Percentiles rank a stretch among this genome's conserved stretches.
These are phyloP conservation scores for Cutaneotrichosporon sp. DNA, from an alignment of 1,284 basidiomycete species.

Conservation along the genomic window DNA sequence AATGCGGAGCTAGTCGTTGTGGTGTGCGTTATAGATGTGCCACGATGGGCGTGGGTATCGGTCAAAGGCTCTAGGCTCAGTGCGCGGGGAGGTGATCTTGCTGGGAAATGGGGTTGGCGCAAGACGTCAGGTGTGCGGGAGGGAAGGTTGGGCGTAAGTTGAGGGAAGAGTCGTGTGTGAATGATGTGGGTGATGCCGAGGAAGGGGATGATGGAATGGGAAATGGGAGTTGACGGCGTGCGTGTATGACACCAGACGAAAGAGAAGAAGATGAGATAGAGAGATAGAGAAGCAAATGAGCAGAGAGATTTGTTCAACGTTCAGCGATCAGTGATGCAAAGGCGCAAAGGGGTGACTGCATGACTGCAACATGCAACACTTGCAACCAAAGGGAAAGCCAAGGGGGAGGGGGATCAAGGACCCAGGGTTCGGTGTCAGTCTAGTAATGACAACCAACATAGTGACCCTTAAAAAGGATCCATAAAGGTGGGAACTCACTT, in stretches of 20 bases:
- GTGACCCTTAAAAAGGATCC: no score
- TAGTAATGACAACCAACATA: no score
- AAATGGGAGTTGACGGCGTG: not conserved
- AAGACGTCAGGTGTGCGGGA: not conserved
- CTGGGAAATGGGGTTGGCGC: not conserved
- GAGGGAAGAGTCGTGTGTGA: not conserved
- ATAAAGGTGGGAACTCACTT: no score
- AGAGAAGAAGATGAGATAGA: not conserved
- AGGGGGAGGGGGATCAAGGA: no score
- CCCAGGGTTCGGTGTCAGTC: no score
- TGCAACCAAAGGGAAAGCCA: no score
- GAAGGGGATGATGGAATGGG: not conserved
- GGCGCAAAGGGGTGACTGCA: not conserved
- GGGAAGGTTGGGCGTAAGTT: not conserved
- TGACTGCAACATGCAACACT: no score
- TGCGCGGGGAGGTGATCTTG: not conserved
- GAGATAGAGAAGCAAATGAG: not conserved
- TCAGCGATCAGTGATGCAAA: not conserved
- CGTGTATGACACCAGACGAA: not conserved
- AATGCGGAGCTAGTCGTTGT: not conserved
- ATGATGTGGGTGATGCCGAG: not conserved
- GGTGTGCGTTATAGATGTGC: not conserved
- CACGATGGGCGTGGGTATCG: not conserved
- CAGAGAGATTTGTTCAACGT: not conserved
- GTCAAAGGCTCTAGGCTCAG: not conserved